Base-by-base conservation (phyloP, 352 stramenopile species). In the Elongisporangium prolatum region DNA sequence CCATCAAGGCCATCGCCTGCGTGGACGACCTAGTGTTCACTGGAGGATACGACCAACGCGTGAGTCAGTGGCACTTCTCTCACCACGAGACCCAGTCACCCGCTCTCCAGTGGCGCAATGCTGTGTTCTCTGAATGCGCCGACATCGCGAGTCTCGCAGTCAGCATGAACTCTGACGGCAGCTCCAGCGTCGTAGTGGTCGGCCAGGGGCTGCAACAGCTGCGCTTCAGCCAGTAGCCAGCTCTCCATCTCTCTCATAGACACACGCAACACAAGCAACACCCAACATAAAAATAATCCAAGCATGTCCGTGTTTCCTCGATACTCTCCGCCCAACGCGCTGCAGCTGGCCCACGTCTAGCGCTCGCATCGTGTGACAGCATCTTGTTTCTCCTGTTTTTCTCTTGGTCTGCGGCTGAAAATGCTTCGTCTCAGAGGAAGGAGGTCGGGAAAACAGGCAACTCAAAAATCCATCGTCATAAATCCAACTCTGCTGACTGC, bases 41-140 rank as follows among this genome's bases (percentile, higher is more conserved):
- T 47, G 84, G 66, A 6, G 86, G 86, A n/a, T 96, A 96, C 56
- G 86, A 96, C 60, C 86, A 96, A 63, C 81, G 86, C 48, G 74
- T 95, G 63, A 92, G 76, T 60, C 80, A 84, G 52, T 96, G 83
- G 80, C 47, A 25, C 14, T 69, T 85, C 48, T 11, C 57, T 21
- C 28, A 52, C 10, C 51, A 55, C 3, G 21, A 54, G 13, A 53
- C 57, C 3, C 48, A 22, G 4, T 25, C 51, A 28, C 60, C 40
- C 21, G 25, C 51, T 1, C 64, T 92, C 14, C 57, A 76, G 24
- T 91, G 83, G 79, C 71, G 75, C 63, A 67, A 69, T 56, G 77
- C 76, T 10, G 74, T 67, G 21, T 88, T 94, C 58, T 86, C 80
- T 0, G 86, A 95, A 51, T 92, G 80, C 28, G 86, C 86, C 17